Evolutionary conservation across 192 early-diverging fungal genomes (phyloP).

Genomic region (Diversispora eburnea): DNA sequence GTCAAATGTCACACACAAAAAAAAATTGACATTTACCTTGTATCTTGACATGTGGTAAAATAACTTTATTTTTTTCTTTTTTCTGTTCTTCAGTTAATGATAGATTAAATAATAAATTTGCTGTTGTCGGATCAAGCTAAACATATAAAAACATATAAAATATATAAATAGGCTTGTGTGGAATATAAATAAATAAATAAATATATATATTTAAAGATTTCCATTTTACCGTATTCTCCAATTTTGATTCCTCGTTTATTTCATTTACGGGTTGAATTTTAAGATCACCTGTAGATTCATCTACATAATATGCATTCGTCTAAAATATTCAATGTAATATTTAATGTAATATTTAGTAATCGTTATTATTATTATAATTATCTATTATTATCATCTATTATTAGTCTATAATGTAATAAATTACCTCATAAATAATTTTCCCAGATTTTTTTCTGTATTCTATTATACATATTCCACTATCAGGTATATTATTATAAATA

Average conservation of each 20-base stretch:
- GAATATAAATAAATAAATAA: not conserved
- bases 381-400: no score
- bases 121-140: conserved; percentile 62
- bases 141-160: not conserved
- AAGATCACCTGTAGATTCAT: conserved; percentile 1
- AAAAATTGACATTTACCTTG: conserved; percentile 37
- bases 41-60: conserved; percentile 76
- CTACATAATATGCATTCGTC: conserved; percentile 36
- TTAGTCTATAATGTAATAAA: not conserved
- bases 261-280: conserved; percentile 32
- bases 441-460: conserved; percentile 43
- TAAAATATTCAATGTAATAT: conserved; percentile 6
- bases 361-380: no score
- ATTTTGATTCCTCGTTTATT: conserved; percentile 34
- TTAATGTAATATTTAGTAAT: not conserved
- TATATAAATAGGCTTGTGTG: not conserved
- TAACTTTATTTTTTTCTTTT: conserved; percentile 65
- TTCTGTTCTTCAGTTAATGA: conserved; percentile 80
- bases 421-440: conserved; percentile 40
- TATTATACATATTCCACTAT: conserved; percentile 38
- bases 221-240: conserved; percentile 31
- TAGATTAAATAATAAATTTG: conserved; percentile 82
- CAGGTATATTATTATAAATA: conserved; percentile 32
- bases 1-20: no score
- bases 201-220: not conserved